Conservation (phyloP, 2,329 filamentous ascomycete genomes). For the Exophiala oligosperma region DNA sequence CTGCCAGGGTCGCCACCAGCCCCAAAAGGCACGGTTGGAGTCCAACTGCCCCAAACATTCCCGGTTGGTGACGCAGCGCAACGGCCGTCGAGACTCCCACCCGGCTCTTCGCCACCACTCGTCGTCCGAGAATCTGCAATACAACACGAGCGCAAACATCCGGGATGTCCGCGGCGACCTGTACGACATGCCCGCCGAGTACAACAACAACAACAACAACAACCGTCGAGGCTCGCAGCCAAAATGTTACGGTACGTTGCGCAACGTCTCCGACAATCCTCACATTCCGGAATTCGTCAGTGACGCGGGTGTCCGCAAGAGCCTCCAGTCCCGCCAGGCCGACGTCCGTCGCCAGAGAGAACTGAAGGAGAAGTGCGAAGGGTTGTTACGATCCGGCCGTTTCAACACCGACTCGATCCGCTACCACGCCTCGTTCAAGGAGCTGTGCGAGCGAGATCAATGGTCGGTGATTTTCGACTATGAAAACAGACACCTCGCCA, state of each 20-base stretch:
- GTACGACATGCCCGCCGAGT: slow-evolving; percentile 7
- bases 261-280: slow-evolving; percentile 7
- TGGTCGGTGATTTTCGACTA: background rate
- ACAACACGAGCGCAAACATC: background rate
- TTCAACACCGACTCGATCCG: background rate
- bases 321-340: background rate
- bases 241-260: slow-evolving; percentile 1
- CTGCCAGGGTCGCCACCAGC: background rate
- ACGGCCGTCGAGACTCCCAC: background rate
- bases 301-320: slow-evolving; percentile 6
- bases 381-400: slow-evolving; percentile 2
- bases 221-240: background rate
- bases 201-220: too few relatives aligned
- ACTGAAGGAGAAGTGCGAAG: slow-evolving; percentile 3
- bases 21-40: too few relatives aligned
- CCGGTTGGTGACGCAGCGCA: background rate
- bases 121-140: slow-evolving; percentile 1
- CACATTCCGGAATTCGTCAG: background rate
- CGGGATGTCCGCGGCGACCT: slow-evolving; percentile 16
- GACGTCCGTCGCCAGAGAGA: slow-evolving; percentile 1
- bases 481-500: background rate
- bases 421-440: background rate
- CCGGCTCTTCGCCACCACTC: slow-evolving; percentile 1
- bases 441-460: slow-evolving; percentile 2
- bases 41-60: background rate